phyloP scores from a whole-genome alignment of 202 grass and related monocot species.

The Tripidium arundinaceum region DNA sequence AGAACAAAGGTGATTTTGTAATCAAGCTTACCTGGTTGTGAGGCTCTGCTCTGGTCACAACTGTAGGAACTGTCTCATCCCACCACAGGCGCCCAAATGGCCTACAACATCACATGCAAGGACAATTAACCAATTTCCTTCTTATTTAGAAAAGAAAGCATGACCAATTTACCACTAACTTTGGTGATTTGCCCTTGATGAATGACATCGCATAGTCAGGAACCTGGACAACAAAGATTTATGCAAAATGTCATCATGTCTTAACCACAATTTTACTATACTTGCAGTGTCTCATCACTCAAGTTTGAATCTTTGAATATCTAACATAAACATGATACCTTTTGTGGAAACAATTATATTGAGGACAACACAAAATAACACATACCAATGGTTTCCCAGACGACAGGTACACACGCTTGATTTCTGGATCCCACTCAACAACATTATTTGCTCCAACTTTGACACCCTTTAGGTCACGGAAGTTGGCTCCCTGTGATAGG shows the following conservation, averaged over 20 bases:
- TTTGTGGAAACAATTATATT: neutral
- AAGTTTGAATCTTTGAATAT: neutral
- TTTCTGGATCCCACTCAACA: slow-evolving; percentile 49
- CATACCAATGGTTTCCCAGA: slow-evolving; percentile 85
- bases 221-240: slow-evolving; percentile 32
- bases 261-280: neutral
- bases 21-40: slow-evolving; percentile 59
- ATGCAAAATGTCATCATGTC: neutral
- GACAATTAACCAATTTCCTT: neutral
- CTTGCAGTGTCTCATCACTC: neutral
- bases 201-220: slow-evolving; percentile 86
- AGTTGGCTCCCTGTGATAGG: slow-evolving; percentile 70
- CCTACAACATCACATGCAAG: slow-evolving; percentile 34
- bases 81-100: slow-evolving; percentile 93
- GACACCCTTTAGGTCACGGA: slow-evolving; percentile 64
- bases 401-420: slow-evolving; percentile 39
- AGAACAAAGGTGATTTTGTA: too few relatives aligned
- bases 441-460: slow-evolving; percentile 63
- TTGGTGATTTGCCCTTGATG: slow-evolving; percentile 57
- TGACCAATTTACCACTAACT: slow-evolving; percentile 31
- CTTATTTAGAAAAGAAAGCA: too few relatives aligned
- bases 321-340: neutral
- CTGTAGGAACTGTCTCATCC: slow-evolving; percentile 89
- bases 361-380: neutral
- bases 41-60: slow-evolving; percentile 78